Base-by-base conservation (phyloP, 2,329 filamentous ascomycete species). In the Paraphaeosphaeria sporulosa region DNA sequence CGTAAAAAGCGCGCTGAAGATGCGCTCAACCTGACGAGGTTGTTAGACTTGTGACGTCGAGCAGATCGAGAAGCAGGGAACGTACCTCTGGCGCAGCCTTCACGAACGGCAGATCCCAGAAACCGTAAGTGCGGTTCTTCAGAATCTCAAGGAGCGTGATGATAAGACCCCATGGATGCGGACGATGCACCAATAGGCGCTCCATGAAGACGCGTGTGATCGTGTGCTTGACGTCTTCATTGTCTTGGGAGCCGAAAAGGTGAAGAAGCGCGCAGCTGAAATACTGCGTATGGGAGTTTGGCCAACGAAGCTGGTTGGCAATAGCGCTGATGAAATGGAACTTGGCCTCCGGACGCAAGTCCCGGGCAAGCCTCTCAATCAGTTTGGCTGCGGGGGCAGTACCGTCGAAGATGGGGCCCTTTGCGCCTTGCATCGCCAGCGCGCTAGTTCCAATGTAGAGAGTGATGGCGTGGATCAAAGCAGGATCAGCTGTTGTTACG, bases 121-220 rank as follows among this genome's bases (percentile, higher is more conserved):
- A 96, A 73, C 89, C 89, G 78, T 94, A 96, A 74, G 89, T 92
- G 56, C 91, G 89, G 76, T 96, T 97, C 83, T 96, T 96, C 67
- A 96, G 84, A 59, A 99, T 85, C 81, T 98, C 95, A 64, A 95
- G 82, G 62, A 96, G 86, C 38, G 93, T 94, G 64, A 94, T 89
- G 75, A 97, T 89, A 46, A 99, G 82, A 13, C 96, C 96, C 94
- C 94, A 98, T 19, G 96, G 94, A 76, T 98, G 94, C 55, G 94
- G 94, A 81, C 94, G 93, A 76, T 92, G 93, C 23, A 93, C 91
- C 61, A 96, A 87, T 49, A 97, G 83, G 51, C 95, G 88, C 83
- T 99, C 95, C 40, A 97, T 84, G 48, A 99, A 82, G 25, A 97
- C 89, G 49, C 94, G 88, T 55, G 93, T 92, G 60, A 99, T 94